A percentile compares a stretch with the other conserved stretches of the same genome.
Evolutionary conservation across 108 stramenopile species (phyloP).

Genomic region (Skeletonema menzelii): DNA sequence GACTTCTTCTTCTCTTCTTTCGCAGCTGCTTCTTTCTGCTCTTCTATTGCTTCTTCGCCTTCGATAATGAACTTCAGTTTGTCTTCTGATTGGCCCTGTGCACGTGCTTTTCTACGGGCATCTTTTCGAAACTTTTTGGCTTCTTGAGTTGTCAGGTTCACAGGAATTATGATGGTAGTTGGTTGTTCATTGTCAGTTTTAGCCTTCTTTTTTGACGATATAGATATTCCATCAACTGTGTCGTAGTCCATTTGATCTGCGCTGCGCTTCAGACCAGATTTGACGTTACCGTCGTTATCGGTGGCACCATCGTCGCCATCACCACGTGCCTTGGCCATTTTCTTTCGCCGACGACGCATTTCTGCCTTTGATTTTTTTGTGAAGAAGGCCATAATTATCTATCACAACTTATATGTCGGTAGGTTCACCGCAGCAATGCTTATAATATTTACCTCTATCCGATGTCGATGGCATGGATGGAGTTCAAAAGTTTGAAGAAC

Average conservation of each 20-base stretch:
- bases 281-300: not conserved
- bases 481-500: not conserved
- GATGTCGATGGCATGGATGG: too few species aligned
- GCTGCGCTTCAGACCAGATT: slow-evolving; percentile 11
- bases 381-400: slow-evolving; percentile 42
- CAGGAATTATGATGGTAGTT: slow-evolving; percentile 51
- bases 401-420: too few species aligned
- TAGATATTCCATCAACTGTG: not conserved
- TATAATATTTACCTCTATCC: too few species aligned
- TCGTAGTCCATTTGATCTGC: slow-evolving; percentile 25
- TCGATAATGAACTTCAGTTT: slow-evolving; percentile 56
- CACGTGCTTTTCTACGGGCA: slow-evolving; percentile 60
- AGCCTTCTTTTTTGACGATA: slow-evolving; percentile 5
- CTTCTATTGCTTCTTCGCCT: slow-evolving; percentile 22
- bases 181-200: slow-evolving; percentile 1
- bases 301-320: not conserved
- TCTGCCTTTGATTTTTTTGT: slow-evolving; percentile 80
- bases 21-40: slow-evolving; percentile 13
- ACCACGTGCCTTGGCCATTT: slow-evolving; percentile 18
- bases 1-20: slow-evolving; percentile 15
- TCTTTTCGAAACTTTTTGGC: slow-evolving; percentile 88
- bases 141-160: slow-evolving; percentile 56
- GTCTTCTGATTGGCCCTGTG: slow-evolving; percentile 53
- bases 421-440: too few species aligned
- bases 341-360: slow-evolving; percentile 68